These are phyloP conservation scores for Termitomyces titanicus DNA, from an alignment of 768 basidiomycete genomes.

Conservation along the genomic window DNA sequence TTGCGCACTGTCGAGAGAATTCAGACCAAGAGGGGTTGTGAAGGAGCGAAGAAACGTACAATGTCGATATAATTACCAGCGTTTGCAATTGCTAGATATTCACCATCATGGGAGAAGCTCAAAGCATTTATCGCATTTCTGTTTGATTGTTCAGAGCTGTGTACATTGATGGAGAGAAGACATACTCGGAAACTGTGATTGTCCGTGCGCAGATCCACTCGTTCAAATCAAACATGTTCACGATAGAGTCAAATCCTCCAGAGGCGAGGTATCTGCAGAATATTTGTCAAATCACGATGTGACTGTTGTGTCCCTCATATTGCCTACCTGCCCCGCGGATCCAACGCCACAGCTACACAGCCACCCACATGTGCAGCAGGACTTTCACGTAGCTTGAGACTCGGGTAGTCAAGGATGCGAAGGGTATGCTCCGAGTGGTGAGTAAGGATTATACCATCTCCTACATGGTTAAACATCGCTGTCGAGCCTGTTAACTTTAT, in stretches of 20 bases:
- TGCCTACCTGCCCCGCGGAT: conserved; percentile 70
- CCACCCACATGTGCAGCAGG: conserved; percentile 78
- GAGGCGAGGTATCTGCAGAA: conserved; percentile 67
- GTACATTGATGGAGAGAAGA: conserved; percentile 10
- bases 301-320: background rate
- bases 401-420: conserved; percentile 68
- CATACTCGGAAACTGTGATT: conserved; percentile 79
- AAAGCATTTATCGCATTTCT: conserved; percentile 71
- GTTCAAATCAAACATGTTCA: conserved; percentile 75
- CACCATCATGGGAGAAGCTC: conserved; percentile 82
- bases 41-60: conserved; percentile 38
- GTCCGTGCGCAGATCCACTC: conserved; percentile 81
- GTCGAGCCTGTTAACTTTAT: conserved; percentile 53
- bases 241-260: conserved; percentile 78
- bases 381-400: conserved; percentile 52
- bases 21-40: background rate
- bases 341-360: conserved; percentile 71
- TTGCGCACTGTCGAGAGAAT: conserved; percentile 53
- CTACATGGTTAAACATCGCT: conserved; percentile 72
- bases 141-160: conserved; percentile 3
- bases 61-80: conserved; percentile 75
- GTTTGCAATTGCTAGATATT: conserved; percentile 76
- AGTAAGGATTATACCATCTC: conserved; percentile 67
- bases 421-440: conserved; percentile 62
- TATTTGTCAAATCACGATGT: background rate